These are phyloP conservation scores for Dovyalis caffra DNA, from an alignment of 345 rosid genomes.

Conservation along the genomic window DNA sequence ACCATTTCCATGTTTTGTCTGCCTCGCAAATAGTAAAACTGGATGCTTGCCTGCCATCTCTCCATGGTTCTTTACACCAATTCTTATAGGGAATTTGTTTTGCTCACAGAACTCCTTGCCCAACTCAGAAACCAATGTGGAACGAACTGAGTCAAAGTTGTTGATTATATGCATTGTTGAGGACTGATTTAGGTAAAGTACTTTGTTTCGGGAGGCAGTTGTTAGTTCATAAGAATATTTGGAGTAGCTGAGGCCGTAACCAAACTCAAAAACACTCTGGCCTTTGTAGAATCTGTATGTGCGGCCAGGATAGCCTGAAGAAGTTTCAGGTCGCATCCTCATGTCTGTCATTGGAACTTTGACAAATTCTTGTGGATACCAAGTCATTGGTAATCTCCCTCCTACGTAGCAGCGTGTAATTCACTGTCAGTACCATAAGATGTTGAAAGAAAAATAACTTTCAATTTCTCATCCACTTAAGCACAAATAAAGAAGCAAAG, in stretches of 20 bases:
- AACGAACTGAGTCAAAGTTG: conserved; percentile 23
- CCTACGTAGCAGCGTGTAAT: conserved; percentile 35
- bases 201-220: conserved; percentile 14
- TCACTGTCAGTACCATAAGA: not conserved
- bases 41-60: conserved; percentile 72
- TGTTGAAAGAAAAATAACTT: not conserved
- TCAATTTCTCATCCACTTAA: not conserved
- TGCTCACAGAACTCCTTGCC: conserved; percentile 41
- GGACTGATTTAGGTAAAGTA: conserved; percentile 47
- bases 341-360: conserved; percentile 72
- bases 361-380: conserved; percentile 72
- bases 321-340: conserved; percentile 66
- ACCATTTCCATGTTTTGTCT: conserved; percentile 44
- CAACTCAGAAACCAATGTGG: conserved; percentile 47
- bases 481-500: not conserved
- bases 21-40: conserved; percentile 54
- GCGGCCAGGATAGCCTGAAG: conserved; percentile 69
- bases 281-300: conserved; percentile 76
- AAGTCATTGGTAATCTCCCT: conserved; percentile 78
- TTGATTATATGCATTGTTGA: conserved; percentile 6
- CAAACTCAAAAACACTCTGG: conserved; percentile 53
- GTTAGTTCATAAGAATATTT: conserved; percentile 50
- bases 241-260: conserved; percentile 78
- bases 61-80: conserved; percentile 57
- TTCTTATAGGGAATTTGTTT: conserved; percentile 37